Evolutionary conservation across 192 early-diverging fungal species (phyloP), one percentile per base, ranked within the genome.

Genomic region (Backusella liffmaniae): DNA sequence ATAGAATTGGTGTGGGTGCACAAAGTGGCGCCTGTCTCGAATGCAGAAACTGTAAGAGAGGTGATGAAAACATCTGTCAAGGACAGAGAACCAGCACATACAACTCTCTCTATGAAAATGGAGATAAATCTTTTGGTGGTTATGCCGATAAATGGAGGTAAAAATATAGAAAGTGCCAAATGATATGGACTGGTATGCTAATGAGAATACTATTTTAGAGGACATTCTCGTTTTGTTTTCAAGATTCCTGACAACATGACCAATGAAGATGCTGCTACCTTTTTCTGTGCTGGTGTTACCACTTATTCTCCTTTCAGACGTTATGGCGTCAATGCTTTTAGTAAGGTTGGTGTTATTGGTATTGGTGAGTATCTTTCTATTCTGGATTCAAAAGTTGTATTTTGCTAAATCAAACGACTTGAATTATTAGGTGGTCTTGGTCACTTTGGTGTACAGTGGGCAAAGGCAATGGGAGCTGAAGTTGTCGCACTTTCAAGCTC

Each of bases 231-330:
- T 44, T 95, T 88, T 76, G 85, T 82, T 30, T 94, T 88, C 90
- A 89, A 87, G 83, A 85, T 90, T 49, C 89, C 90, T 7, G 88
- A 75, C 1, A 66, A 32, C 23, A 86, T 90, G 77, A 80, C 80
- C 3, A 83, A 86, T 10, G 82, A 82, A 10, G 85, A 86, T 16
- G 92, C 90, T 9, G 90, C 91, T 2, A 92, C 94, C 12, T 86
- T 96, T 32, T 78, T 97, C 76, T 97, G 95, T 79, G 94, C 94
- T 65, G 95, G 94, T 32, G 79, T 77, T 1, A 70, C 67, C 18
- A 88, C 91, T 5, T 92, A 81, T 56, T 71, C 80, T 37, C 84
- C 91, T 56, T 77, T 94, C 8, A 77, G 80, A 42, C 79, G 83
- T 7, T 36, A 79, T 73, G 71, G 83, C 49, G 81, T 88, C 41